Evolutionary conservation across 805 yeast species (phyloP), one percentile per base, ranked within the genome.

Genomic region (Candida coleopterorum): DNA sequence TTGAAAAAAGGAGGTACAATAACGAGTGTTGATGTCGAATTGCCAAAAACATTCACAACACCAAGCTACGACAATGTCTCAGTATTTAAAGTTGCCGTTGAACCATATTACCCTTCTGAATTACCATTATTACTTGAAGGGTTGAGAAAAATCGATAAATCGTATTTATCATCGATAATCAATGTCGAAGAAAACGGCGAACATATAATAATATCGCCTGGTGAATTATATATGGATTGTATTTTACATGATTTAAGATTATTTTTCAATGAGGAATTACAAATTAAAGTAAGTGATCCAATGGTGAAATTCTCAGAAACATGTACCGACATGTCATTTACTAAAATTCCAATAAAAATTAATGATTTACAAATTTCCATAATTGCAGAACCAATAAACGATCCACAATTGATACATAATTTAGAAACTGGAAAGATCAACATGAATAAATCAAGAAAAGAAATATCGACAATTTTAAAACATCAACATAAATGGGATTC

Each of bases 141-240:
- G 0, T 60, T 93, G 32, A 68, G 82, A 40, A 74, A 68, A 38
- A 60, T 85, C 20, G 72, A 72, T 47, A 75, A 73, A 45, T 64
- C 80, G 1, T 89, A 85, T 51, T 71, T 82, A 8, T 81, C 88
- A 3, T 68, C 79, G 25, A 70, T 70, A 15, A 64, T 85, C n/a
- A 77, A 72, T 44, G 86, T 83, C 1, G 96, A 87, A 53, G 95
- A 85, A 46, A 82, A 89, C 35, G 96, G 97, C 2, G 97, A 88
- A 48, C 86, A 83, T 53, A 78, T 79, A 1, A 55, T 93, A 0
- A 50, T 79, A 18, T 96, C 93, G 0, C 75, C 86, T 8, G 98
- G 98, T 6, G 97, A 93, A 52, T 49, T 90, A 12, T 86, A 85
- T 51, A 55, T 93, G 58, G 97, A 93, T 56, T 85, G 93, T 47